These are phyloP conservation scores for Blastosporella zonata DNA, from an alignment of 1,284 basidiomycete genomes.

Conservation along the genomic window DNA sequence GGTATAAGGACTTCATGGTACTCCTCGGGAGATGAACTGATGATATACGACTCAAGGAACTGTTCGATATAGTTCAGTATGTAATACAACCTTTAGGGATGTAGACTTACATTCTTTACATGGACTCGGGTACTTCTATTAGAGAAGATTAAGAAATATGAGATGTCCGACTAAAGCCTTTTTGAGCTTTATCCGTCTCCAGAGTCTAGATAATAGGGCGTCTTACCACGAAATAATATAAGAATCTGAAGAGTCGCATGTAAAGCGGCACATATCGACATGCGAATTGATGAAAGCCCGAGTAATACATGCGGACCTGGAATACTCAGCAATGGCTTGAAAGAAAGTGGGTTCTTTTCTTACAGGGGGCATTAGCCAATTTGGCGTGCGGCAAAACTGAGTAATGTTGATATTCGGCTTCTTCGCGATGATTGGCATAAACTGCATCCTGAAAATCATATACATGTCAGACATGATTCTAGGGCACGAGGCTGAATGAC, in stretches of 20 bases:
- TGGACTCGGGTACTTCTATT: slow-evolving; percentile 15
- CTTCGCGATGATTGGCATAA: slow-evolving; percentile 41
- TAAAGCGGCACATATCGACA: slow-evolving; percentile 40
- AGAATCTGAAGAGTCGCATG: slow-evolving; percentile 33
- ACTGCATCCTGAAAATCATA: slow-evolving; percentile 35
- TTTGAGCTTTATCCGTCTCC: background rate
- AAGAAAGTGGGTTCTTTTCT: slow-evolving; percentile 8
- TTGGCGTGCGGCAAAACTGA: slow-evolving; percentile 45
- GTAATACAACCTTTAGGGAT: background rate
- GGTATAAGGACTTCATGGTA: slow-evolving; percentile 42
- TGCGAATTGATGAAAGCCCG: slow-evolving; percentile 30
- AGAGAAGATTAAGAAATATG: slow-evolving; percentile 27
- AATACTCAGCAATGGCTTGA: background rate
- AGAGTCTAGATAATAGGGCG: background rate
- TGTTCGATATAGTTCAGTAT: background rate
- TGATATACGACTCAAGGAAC: slow-evolving; percentile 31
- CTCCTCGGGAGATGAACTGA: slow-evolving; percentile 33
- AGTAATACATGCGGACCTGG: slow-evolving; percentile 32
- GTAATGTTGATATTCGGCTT: slow-evolving; percentile 37
- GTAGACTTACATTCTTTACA: slow-evolving; percentile 17
- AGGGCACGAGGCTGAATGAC: slow-evolving; percentile 31
- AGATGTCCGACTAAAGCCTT: slow-evolving; percentile 25
- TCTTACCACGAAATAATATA: slow-evolving; percentile 30
- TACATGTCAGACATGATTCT: background rate
- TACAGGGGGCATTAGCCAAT: slow-evolving; percentile 43